A percentile compares a stretch with the other conserved stretches of the same genome.
These are phyloP conservation scores for Amaranthus hypochondriacus DNA, from an alignment of 148 eudicot species.

Conservation along the genomic window DNA sequence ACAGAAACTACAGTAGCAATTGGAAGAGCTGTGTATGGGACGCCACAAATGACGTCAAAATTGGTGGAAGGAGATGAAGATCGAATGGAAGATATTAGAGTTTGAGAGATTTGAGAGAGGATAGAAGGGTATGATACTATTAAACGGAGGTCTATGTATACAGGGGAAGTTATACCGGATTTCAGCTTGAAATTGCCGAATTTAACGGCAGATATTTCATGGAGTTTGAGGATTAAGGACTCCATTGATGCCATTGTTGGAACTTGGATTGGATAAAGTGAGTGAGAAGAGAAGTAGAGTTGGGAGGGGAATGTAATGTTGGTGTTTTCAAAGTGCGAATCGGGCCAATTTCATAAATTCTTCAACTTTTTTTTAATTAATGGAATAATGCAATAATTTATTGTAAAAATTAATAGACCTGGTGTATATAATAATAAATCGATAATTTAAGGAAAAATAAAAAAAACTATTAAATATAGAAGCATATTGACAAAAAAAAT, in stretches of 20 bases:
- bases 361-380: no score
- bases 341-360: no score
- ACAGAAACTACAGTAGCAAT: constrained; percentile 77
- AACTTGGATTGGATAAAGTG: no score
- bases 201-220: constrained; percentile 81
- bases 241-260: constrained; percentile 39
- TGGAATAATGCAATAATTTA: no score
- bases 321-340: no score
- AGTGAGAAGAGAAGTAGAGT: no score
- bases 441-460: no score
- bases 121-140: constrained; percentile 78
- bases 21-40: constrained; percentile 89
- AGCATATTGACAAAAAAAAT: no score
- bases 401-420: no score
- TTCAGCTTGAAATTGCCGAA: constrained; percentile 81
- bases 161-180: constrained; percentile 77
- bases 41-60: constrained; percentile 75
- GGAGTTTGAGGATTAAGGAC: constrained; percentile 65
- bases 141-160: constrained; percentile 91
- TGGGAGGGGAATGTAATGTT: no score
- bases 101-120: constrained; percentile 60
- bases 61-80: constrained; percentile 25
- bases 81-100: constrained; percentile 45
- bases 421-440: no score
- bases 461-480: no score